These are phyloP conservation scores for Trametes gibbosa DNA, from an alignment of 768 basidiomycete species.

Conservation along the genomic window DNA sequence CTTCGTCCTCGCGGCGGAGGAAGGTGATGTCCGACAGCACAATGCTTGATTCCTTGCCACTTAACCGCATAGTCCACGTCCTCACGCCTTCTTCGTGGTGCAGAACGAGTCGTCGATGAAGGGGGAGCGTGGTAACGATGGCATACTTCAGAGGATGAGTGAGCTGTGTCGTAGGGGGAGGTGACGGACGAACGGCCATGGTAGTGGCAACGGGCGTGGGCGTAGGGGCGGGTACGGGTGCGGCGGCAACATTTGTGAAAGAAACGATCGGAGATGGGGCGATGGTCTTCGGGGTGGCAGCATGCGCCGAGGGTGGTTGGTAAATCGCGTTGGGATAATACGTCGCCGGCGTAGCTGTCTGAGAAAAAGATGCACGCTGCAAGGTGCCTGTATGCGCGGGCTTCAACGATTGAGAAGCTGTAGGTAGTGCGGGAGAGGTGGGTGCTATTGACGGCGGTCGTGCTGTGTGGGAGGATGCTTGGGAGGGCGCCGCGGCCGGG, in stretches of 20 bases:
- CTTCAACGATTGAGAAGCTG: conserved; percentile 18
- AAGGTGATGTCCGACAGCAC: conserved; percentile 54
- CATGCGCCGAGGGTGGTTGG: conserved; percentile 33
- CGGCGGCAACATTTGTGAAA: conserved; percentile 16
- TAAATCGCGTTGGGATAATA: conserved; percentile 60
- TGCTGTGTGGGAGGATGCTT: conserved; percentile 17
- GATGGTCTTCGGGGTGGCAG: conserved; percentile 7
- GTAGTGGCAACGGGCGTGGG: conserved; percentile 7
- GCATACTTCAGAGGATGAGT: conserved; percentile 44
- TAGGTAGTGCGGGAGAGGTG: conserved; percentile 22
- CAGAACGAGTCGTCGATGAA: conserved; percentile 54
- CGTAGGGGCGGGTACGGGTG: conserved; percentile 30
- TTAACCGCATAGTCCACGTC: conserved; percentile 67
- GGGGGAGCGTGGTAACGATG: conserved; percentile 54
- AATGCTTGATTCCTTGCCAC: conserved; percentile 53
- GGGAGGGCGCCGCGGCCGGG: conserved; percentile 22
- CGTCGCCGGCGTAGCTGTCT: conserved; percentile 19
- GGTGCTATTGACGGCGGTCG: conserved; percentile 15
- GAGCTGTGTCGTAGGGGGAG: conserved; percentile 10
- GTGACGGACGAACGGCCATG: conserved; percentile 14
- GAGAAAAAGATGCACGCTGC: conserved; percentile 24
- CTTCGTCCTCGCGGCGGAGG: conserved; percentile 40
- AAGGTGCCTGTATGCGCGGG: conserved; percentile 13
- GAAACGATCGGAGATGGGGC: conserved; percentile 18
- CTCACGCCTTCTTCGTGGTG: conserved; percentile 71